Base-by-base conservation (phyloP, 2,329 filamentous ascomycete species). In the Xylariaceae sp. region DNA sequence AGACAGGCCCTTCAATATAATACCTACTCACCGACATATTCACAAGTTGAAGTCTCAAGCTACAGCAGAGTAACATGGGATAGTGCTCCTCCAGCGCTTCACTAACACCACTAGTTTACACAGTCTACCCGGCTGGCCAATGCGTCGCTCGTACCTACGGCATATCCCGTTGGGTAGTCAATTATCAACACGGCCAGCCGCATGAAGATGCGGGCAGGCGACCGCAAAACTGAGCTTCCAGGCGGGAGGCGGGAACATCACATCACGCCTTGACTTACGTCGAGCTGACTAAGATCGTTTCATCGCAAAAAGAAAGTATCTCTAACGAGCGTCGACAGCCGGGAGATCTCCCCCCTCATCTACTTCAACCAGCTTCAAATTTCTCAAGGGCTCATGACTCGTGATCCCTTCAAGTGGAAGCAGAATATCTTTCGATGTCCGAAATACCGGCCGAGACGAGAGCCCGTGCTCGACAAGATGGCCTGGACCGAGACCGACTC, bases 401-500 rank as follows among this genome's bases (percentile, higher is more conserved):
- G 30, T 32, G n/a, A n/a, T 24, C 23, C n/a, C n/a, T n/a, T n/a
- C n/a, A n/a, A n/a, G n/a, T n/a, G n/a, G n/a, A n/a, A n/a, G n/a
- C n/a, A n/a, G n/a, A n/a, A n/a, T n/a, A n/a, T n/a, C n/a, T n/a
- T n/a, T n/a, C n/a, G n/a, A n/a, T n/a, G n/a, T n/a, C n/a, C n/a
- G n/a, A n/a, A n/a, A n/a, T n/a, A n/a, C n/a, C n/a, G n/a, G n/a
- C n/a, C n/a, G n/a, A n/a, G n/a, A n/a, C n/a, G n/a, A n/a, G n/a
- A n/a, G n/a, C 37, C 53, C 41, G 46, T n/a, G n/a, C n/a, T n/a
- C n/a, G n/a, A n/a, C n/a, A n/a, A n/a, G n/a, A n/a, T n/a, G n/a
- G n/a, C 45, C 35, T 33, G 16, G 51, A 52, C 41, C 55, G 51
- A 55, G 55, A 58, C 55, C 51, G 20, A 42, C 41, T 44, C 51